phyloP scores from a whole-genome alignment of 2,329 filamentous ascomycete genomes.

The Pseudopithomyces maydicus region DNA sequence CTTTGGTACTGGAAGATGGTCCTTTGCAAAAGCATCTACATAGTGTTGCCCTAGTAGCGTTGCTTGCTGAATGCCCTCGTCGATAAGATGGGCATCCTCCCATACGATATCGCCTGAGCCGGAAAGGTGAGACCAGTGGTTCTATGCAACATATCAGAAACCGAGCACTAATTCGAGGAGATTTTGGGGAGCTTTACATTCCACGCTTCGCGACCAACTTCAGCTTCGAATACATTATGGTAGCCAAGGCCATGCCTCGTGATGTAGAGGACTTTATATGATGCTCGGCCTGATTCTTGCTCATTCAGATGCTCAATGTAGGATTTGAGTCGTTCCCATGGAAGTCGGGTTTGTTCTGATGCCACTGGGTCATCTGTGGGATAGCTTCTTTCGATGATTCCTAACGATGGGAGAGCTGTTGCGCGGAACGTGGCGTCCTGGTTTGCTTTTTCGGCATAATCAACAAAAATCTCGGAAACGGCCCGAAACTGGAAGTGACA shows the following conservation, averaged over 20 bases:
- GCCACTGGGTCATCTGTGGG: background rate
- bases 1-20: constrained; percentile 60
- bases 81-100: constrained; percentile 64
- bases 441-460: background rate
- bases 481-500: background rate
- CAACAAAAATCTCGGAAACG: background rate
- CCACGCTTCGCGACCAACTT: constrained; percentile 68
- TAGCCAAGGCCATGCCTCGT: constrained; percentile 69
- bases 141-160: constrained; percentile 29
- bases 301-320: constrained; percentile 60
- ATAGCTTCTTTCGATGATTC: background rate
- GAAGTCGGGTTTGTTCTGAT: background rate
- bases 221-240: constrained; percentile 64
- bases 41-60: constrained; percentile 61
- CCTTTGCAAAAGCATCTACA: constrained; percentile 30
- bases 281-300: constrained; percentile 42
- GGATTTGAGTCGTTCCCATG: constrained; percentile 62
- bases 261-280: constrained; percentile 68
- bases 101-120: constrained; percentile 65
- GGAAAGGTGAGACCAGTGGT: constrained; percentile 65
- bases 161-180: too few species aligned
- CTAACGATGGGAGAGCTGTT: background rate
- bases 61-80: constrained; percentile 60
- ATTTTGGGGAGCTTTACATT: constrained; percentile 53
- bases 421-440: background rate